These are phyloP conservation scores for Trametes cinnabarina DNA, from an alignment of 768 basidiomycete genomes.

Conservation along the genomic window DNA sequence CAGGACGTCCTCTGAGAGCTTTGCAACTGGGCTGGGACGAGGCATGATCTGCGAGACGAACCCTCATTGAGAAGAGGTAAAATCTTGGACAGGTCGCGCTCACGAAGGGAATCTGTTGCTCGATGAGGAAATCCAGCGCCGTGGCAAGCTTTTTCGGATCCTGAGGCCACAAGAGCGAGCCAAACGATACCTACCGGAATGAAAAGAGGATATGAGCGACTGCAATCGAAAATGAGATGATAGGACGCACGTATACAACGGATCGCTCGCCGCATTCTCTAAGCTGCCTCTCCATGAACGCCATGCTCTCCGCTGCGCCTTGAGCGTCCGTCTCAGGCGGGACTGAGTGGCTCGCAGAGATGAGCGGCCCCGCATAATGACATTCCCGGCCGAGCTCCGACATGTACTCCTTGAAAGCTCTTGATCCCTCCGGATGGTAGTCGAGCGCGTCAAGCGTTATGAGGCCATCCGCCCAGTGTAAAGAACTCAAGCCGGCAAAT, in stretches of 20 bases:
- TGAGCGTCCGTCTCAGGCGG: background rate
- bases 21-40: background rate
- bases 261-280: background rate
- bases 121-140: background rate
- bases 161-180: background rate
- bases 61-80: too few relatives aligned
- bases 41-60: background rate
- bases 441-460: conserved; percentile 6
- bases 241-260: background rate
- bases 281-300: background rate
- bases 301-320: conserved; percentile 1
- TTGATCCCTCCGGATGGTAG: conserved; percentile 7
- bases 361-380: conserved; percentile 16
- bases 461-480: background rate
- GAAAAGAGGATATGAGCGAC: background rate
- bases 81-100: background rate
- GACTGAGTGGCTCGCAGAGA: background rate
- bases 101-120: background rate
- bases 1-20: background rate
- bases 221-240: too few relatives aligned
- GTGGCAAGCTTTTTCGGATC: background rate
- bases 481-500: too few relatives aligned
- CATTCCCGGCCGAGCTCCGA: background rate
- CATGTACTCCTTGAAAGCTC: background rate
- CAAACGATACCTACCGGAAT: background rate